Evolutionary conservation across 192 early-diverging fungal genomes (phyloP), one percentile per base, ranked within the genome.

Genomic region (Podila horticola): DNA sequence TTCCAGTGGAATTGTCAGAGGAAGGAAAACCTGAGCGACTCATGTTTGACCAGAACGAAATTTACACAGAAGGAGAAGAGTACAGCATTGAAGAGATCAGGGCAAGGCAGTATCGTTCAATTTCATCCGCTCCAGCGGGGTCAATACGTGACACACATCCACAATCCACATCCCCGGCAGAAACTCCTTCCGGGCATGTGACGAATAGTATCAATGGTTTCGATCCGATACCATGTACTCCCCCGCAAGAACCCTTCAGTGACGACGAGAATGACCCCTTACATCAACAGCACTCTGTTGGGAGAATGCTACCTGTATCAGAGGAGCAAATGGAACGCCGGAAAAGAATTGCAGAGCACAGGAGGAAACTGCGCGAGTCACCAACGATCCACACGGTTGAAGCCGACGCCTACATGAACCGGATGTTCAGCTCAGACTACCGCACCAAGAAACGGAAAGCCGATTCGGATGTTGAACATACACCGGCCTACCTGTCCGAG

Each of bases 81-180:
- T 74, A 67, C 1, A 62, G 65, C 9, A 30, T 74, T 4, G 73
- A 74, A 29, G 73, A 74, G 26, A 74, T 74, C 38, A 31, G 45
- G 22, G 41, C 73, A 28, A 67, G 66, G 7, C 33, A 22, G 7
- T 55, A 55, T 26, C 17, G 9, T 4, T 55, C 41, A 17, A 17
- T 45, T 45, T 45, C 41, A 2, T 45, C 41, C 41, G 15, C 41
- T 17, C 4, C 41, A 45, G 41, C 13, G 15, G 41, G 41, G 15
- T 45, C 15, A 17, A 45, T 45, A 45, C 41, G 41, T 17, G 41
- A 3, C 41, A 3, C 12, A 17, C 11, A 45, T 45, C 15, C 41
- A 45, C 34, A 10, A 45, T 45, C 41, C 11, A 15, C 13, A 0
- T 45, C 41, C 0, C 41, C 52, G 52, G 22, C 52, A 2, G 52